A percentile compares a stretch with the other conserved stretches of the same genome.
These are phyloP conservation scores for Penicillium sp. DNA, from an alignment of 2,329 filamentous ascomycete species.

Conservation along the genomic window DNA sequence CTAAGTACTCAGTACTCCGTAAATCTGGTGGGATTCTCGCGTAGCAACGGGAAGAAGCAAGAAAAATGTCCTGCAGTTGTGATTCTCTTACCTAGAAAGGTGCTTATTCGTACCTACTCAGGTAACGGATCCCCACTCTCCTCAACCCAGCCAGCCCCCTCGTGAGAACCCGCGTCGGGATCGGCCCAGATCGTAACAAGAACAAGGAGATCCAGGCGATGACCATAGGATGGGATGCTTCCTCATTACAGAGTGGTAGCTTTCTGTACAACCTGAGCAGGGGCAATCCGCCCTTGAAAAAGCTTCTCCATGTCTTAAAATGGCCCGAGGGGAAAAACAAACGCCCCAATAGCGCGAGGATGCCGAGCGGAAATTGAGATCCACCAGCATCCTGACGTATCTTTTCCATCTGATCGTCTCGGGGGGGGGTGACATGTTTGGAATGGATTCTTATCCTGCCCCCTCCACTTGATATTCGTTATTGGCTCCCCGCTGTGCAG, in stretches of 20 bases:
- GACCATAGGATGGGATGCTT: conserved; percentile 9
- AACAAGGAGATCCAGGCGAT: conserved; percentile 10
- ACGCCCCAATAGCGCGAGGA: conserved; percentile 1
- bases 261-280: conserved; percentile 1
- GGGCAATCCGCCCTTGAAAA: background rate
- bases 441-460: conserved; percentile 9
- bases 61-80: background rate
- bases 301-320: background rate
- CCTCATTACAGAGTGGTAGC: background rate
- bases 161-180: background rate
- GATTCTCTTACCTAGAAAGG: background rate
- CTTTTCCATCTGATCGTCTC: conserved; percentile 13
- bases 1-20: background rate
- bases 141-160: background rate
- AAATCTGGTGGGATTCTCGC: conserved; percentile 2
- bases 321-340: background rate
- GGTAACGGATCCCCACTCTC: background rate
- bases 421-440: conserved; percentile 6
- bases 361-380: conserved; percentile 9
- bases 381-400: conserved; percentile 20
- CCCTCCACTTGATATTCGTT: conserved; percentile 1
- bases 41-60: conserved; percentile 1
- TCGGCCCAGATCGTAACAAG: conserved; percentile 14
- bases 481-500: background rate
- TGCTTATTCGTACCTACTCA: background rate